A percentile compares a stretch with the other conserved stretches of the same genome.
phyloP scores from a whole-genome alignment of 257 asterid species.

The Solanum gandarillasii region DNA sequence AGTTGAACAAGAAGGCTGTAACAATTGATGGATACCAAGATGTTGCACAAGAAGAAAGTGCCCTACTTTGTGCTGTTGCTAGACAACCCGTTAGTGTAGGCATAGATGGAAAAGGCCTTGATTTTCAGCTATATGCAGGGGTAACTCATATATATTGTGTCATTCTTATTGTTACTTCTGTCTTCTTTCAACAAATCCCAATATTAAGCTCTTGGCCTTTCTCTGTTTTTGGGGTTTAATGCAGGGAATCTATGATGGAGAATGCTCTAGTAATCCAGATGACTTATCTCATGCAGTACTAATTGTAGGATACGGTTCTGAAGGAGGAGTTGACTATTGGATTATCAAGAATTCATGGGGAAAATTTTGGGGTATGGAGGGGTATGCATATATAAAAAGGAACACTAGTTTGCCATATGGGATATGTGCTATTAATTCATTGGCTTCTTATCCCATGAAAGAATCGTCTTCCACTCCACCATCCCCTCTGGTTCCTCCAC shows the following conservation, averaged over 20 bases:
- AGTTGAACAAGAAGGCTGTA: constrained; percentile 16
- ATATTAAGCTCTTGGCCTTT: background rate
- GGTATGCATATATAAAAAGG: constrained; percentile 14
- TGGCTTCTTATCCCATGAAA: constrained; percentile 22
- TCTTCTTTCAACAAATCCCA: background rate
- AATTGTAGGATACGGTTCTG: constrained; percentile 21
- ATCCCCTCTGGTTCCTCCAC: constrained; percentile 2
- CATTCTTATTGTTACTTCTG: background rate
- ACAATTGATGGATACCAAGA: constrained; percentile 21
- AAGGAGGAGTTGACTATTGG: constrained; percentile 18
- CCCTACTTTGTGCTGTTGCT: constrained; percentile 21
- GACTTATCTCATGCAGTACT: constrained; percentile 16
- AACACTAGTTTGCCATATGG: constrained; percentile 9
- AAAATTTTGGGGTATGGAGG: constrained; percentile 16
- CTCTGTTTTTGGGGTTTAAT: background rate
- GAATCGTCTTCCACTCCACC: constrained; percentile 1
- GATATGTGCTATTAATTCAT: constrained; percentile 23
- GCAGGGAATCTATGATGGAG: constrained; percentile 24
- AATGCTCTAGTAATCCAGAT: constrained; percentile 16
- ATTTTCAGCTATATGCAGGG: constrained; percentile 25
- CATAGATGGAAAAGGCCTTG: constrained; percentile 15
- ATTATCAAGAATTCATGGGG: constrained; percentile 29
- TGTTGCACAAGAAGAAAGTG: constrained; percentile 11
- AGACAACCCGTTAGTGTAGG: constrained; percentile 25
- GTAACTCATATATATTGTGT: background rate